These are phyloP conservation scores for Trichosporon coremiiforme DNA, from an alignment of 1,284 basidiomycete species.

Conservation along the genomic window DNA sequence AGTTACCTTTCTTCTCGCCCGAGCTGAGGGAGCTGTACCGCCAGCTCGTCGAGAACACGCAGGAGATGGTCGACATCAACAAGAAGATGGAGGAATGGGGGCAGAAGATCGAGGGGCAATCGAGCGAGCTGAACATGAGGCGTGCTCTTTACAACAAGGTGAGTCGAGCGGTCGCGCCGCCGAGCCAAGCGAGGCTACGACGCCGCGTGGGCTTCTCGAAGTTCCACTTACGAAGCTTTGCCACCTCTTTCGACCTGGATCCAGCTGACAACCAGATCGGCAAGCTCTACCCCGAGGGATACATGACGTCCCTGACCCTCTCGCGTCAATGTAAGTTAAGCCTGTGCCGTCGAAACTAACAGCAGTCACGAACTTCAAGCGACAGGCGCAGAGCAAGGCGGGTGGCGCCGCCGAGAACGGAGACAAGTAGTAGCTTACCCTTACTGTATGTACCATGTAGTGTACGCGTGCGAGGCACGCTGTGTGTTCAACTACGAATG, in stretches of 20 bases:
- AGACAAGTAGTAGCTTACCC: not conserved
- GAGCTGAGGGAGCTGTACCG: slow-evolving; percentile 49
- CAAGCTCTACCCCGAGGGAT: slow-evolving; percentile 50
- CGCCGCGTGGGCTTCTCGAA: too few relatives aligned
- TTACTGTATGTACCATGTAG: not conserved
- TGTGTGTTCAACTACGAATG: slow-evolving; percentile 13
- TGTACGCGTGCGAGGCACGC: not conserved
- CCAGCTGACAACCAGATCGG: slow-evolving; percentile 36
- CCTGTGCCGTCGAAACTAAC: not conserved
- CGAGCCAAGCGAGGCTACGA: too few relatives aligned
- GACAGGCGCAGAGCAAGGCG: slow-evolving; percentile 5
- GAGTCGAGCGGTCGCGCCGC: not conserved
- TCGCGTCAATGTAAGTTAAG: slow-evolving; percentile 27
- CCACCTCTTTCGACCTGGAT: too few relatives aligned
- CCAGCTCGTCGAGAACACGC: slow-evolving; percentile 48
- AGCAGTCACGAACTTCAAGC: slow-evolving; percentile 27
- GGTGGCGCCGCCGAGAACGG: not conserved
- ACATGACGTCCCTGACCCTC: slow-evolving; percentile 35
- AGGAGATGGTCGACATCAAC: slow-evolving; percentile 44
- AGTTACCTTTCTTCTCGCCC: slow-evolving; percentile 38
- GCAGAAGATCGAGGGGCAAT: slow-evolving; percentile 37
- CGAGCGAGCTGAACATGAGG: slow-evolving; percentile 38
- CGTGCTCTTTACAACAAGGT: slow-evolving; percentile 42
- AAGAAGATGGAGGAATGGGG: slow-evolving; percentile 40
- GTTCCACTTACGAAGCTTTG: too few relatives aligned